phyloP scores from a whole-genome alignment of 2,329 filamentous ascomycete species.

The Monosporascus sp. region DNA sequence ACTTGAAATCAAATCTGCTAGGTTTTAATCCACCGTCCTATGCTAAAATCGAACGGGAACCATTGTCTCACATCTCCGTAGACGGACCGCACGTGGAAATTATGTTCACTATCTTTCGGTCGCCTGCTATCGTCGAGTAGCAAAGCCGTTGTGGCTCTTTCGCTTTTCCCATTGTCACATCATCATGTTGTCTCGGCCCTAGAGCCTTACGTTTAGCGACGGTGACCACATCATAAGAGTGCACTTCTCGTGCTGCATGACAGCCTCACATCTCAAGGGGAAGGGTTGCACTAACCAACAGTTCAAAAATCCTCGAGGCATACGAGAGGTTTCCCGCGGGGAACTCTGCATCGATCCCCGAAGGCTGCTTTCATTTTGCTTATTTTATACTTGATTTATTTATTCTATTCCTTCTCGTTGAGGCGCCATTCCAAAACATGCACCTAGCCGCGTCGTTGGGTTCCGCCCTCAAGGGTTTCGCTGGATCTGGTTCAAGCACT shows the following conservation, averaged over 20 bases:
- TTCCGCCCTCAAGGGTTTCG: slow-evolving; percentile 12
- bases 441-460: slow-evolving; percentile 17
- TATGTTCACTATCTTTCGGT: slow-evolving; percentile 13
- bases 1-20: background rate
- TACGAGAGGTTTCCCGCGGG: background rate
- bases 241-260: background rate
- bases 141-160: background rate
- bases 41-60: background rate
- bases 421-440: slow-evolving; percentile 18
- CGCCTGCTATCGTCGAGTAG: slow-evolving; percentile 1
- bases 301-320: background rate
- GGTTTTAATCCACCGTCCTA: too few relatives aligned
- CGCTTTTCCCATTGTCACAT: background rate
- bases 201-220: background rate
- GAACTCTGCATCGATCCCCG: background rate
- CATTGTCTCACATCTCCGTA: slow-evolving; percentile 25
- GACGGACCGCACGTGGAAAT: slow-evolving; percentile 23
- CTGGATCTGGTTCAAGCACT: slow-evolving; percentile 20
- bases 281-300: background rate
- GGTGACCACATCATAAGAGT: background rate
- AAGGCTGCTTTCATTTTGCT: background rate
- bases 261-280: background rate
- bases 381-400: too few relatives aligned
- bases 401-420: background rate
- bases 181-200: background rate